Evolutionary conservation across 1,139 yeast genomes (phyloP), one percentile per base, ranked within the genome.

Genomic region (Kodamaea sp.): DNA sequence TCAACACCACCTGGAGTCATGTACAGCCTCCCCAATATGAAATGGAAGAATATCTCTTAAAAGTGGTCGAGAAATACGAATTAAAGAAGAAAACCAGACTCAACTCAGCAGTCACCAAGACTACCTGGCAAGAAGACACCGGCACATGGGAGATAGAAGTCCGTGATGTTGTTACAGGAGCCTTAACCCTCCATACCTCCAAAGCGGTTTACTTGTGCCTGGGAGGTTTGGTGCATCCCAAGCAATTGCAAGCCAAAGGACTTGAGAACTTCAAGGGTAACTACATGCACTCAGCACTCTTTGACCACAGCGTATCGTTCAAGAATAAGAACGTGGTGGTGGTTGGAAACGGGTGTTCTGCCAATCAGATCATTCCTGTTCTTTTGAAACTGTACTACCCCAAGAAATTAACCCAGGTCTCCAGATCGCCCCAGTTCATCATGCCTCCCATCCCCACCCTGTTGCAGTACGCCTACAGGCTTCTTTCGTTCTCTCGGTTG

Each of bases 21-120:
- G 37, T 67, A 14, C 66, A 70, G 30, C 79, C 80, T 7, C 76
- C 70, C 1, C 77, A 73, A 47, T 58, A 56, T 37, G 79, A 74
- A 44, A 59, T 74, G 59, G 68, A 70, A 41, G 73, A 66, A 44
- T 73, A 73, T 45, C 61, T 74, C 37, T 56, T 62, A 39, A 50
- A 47, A 22, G 64, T 73, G 16, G 75, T 64, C 9, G 51, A 61
- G 13, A 62, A 64, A 32, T 61, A 68, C 42, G 47, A 57, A 12
- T 46, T 74, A 30, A 44, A 47, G 10, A 51, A 57, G 25, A 54
- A 66, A 25, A 54, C 63, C 11, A 48, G 50, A 19, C 63, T 69
- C 42, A 44, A 53, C 31, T 62, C 65, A 7, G 42, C 48, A 12
- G 57, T 73, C 9, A 50, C 57, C 14, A 42, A 49, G 20, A 55